Evolutionary conservation across 441 rosid genomes (phyloP), one percentile per base, ranked within the genome.

Genomic region (Euphorbia schlechtendalii): DNA sequence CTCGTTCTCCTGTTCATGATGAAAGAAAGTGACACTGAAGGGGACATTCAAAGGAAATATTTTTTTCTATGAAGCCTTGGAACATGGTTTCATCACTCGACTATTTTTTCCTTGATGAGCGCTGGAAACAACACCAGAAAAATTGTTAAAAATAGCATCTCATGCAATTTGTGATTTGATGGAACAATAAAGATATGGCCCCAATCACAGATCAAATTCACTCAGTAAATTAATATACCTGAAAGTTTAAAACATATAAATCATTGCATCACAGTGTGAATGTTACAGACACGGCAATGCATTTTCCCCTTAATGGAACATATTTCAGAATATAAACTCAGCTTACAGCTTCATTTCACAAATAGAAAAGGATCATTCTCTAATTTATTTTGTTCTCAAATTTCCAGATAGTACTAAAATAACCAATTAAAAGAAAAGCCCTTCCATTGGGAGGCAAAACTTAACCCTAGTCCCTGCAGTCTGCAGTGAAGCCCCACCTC

Each of bases 31-130:
- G 65, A 25, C 21, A 40, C 15, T 6, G 17, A 52, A 24, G 45
- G 53, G 51, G 60, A 24, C 38, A 51, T 13, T 2, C 17, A 32
- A 10, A 46, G 59, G 10, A 61, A 30, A n/a, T n/a, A n/a, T n/a
- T 30, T 25, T 41, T 53, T 20, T 14, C 61, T 61, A 40, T 61
- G 56, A 54, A 68, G 61, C 15, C 46, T 65, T 22, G 3, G 12
- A 56, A 43, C 40, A 53, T 64, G 9, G 24, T 32, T 53, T 38
- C 15, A 56, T 13, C 51, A 38, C 8, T 59, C 4, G 20, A 18
- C 52, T 59, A 12, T 59, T 59, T 6, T 67, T 25, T 67, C 5
- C 14, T 5, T 67, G 8, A 3, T 3, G 1, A 2, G 21, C 11
- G 9, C 17, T 13, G 43, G 7, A 30, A 32, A 45, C 22, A 36